Base-by-base conservation (phyloP, 2,329 filamentous ascomycete genomes). In the Ceratocystis variospora region DNA sequence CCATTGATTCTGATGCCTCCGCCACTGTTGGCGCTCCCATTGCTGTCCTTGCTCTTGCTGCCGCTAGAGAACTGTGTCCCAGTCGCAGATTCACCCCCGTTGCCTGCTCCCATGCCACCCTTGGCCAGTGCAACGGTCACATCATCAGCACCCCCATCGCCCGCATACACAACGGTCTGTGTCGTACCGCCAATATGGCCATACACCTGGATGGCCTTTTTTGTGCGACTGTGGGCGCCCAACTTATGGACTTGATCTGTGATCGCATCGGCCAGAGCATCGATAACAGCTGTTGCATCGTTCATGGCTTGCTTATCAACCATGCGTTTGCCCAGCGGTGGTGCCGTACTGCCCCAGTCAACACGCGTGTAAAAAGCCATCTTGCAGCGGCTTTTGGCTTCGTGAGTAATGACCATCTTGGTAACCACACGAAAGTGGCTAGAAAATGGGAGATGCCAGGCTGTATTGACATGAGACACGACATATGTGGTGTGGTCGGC, bases 341-440 rank as follows among this genome's bases (percentile, higher is more conserved):
- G 86, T 65, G 83, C 79, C 25, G 46, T 63, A 70, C 85, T 87
- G 31, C 84, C 81, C 94, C 94, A 97, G 71, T 90, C 88, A n/a
- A 96, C 84, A 71, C 87, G 88, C 64, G 87, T 89, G 76, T 90
- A 96, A 55, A 97, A 84, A 31, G 91, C 88, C 66, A 99, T 83
- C 77, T 94, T 96, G 75, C 90, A 96, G 74, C 88, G 91, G 12
- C 89, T 91, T 76, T 97, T 97, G 64, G 90, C 86, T 68, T 93
- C 82, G 72, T 97, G 90, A 1, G 94, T 96, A 69, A 99, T 94
- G 69, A 96, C 90, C 69, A 96, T 86, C 76, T 96, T 96, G 70
- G 85, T 93, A 67, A 95, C 84, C 25, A 96, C 79, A 71, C 87
- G 87, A 76, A 97, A 96, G 63, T 85, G 83, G 62, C 85, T 80